Evolutionary conservation across 495 filamentous ascomycete genomes (phyloP).

Genomic region (Trichocladium uniseriatum): DNA sequence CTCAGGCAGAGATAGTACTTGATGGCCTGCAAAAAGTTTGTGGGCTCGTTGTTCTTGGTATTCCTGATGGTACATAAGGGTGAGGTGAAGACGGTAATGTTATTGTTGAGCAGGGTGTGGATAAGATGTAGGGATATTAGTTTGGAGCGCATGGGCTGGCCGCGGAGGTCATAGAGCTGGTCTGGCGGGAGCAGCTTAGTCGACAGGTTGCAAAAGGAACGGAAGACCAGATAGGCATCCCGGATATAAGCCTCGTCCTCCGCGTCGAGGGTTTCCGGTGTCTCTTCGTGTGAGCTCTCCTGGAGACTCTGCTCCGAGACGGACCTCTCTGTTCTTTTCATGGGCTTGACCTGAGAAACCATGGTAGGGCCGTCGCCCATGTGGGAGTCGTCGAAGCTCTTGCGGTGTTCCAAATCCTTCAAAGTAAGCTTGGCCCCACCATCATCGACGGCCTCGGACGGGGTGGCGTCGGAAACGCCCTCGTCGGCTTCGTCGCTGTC

Average conservation of each 20-base stretch:
- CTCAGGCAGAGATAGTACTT: slow-evolving; percentile 93
- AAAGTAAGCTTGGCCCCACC: slow-evolving; percentile 71
- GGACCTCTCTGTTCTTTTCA: slow-evolving; percentile 47
- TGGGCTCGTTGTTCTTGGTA: slow-evolving; percentile 73
- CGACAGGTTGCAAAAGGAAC: slow-evolving; percentile 94
- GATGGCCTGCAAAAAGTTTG: slow-evolving; percentile 86
- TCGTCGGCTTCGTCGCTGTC: slow-evolving; percentile 40
- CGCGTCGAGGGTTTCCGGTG: slow-evolving; percentile 62
- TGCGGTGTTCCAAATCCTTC: slow-evolving; percentile 88
- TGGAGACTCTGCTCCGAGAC: slow-evolving; percentile 44
- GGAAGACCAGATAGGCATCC: slow-evolving; percentile 93
- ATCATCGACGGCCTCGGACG: slow-evolving; percentile 47
- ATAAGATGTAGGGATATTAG: slow-evolving; percentile 89
- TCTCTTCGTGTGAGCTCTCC: slow-evolving; percentile 39
- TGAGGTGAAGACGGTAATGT: slow-evolving; percentile 77
- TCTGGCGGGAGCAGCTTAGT: slow-evolving; percentile 83
- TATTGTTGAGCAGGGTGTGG: slow-evolving; percentile 86
- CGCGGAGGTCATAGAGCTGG: slow-evolving; percentile 83
- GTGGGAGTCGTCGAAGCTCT: slow-evolving; percentile 84
- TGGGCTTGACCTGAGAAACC: slow-evolving; percentile 66
- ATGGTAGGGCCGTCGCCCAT: slow-evolving; percentile 90
- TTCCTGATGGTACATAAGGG: slow-evolving; percentile 83
- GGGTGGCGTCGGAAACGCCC: slow-evolving; percentile 39
- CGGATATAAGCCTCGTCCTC: slow-evolving; percentile 95
- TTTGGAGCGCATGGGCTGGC: slow-evolving; percentile 94